These are phyloP conservation scores for Citrus sinensis DNA, from an alignment of 345 rosid genomes.

Conservation along the genomic window DNA sequence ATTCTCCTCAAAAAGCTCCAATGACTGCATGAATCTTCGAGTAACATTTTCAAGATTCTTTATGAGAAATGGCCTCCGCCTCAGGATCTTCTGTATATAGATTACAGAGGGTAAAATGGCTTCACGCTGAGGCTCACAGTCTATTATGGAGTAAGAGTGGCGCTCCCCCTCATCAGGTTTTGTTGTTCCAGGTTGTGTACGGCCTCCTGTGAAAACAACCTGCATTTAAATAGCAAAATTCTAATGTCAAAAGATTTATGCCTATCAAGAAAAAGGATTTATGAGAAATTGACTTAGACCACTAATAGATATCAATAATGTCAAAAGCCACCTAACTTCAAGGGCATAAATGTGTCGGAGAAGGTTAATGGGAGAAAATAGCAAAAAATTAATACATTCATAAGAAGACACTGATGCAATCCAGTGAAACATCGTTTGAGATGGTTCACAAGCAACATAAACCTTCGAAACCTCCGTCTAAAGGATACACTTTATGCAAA, in stretches of 20 bases:
- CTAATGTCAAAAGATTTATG: background rate
- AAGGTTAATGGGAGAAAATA: background rate
- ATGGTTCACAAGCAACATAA: background rate
- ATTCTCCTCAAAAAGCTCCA: conserved; percentile 97
- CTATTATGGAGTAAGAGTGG: conserved; percentile 83
- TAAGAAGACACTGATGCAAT: background rate
- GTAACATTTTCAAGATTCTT: conserved; percentile 97
- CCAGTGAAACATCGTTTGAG: background rate
- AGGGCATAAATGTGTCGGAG: background rate
- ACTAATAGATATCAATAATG: background rate
- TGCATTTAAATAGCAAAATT: conserved; percentile 24
- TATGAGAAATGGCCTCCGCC: conserved; percentile 91
- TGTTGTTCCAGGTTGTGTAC: conserved; percentile 94
- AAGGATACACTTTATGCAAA: background rate
- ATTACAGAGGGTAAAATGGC: conserved; percentile 79
- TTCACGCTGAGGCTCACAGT: conserved; percentile 84
- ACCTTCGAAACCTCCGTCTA: background rate
- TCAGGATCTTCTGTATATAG: conserved; percentile 82
- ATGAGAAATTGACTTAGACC: background rate
- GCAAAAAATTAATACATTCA: background rate
- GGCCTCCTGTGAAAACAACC: conserved; percentile 96
- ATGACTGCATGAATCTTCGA: conserved; percentile 83
- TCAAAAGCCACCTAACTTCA: background rate
- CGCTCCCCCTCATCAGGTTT: conserved; percentile 99
- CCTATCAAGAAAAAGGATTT: background rate